These are phyloP conservation scores for Sorghum bicolor DNA, from an alignment of 176 grass and related monocot genomes.

Conservation along the genomic window DNA sequence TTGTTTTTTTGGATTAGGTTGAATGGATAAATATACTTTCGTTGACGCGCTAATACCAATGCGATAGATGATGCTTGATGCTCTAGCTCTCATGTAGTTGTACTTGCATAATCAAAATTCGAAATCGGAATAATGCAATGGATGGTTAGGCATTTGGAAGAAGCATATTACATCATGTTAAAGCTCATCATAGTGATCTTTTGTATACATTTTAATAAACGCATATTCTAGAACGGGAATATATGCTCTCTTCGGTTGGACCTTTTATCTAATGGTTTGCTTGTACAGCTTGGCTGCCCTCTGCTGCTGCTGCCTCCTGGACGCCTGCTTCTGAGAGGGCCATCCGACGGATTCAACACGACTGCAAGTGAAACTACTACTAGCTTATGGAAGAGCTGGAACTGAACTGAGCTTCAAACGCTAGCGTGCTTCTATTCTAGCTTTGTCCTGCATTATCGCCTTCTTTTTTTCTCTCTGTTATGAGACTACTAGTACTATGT, in stretches of 20 bases:
- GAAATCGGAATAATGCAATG: background rate
- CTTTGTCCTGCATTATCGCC: background rate
- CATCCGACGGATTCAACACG: background rate
- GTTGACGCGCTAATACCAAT: background rate
- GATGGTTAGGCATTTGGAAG: background rate
- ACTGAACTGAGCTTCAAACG: background rate
- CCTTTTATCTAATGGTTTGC: background rate
- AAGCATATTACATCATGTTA: background rate
- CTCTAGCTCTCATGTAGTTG: background rate
- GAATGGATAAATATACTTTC: background rate
- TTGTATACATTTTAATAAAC: background rate
- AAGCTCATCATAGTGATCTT: background rate
- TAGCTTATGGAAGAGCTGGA: background rate
- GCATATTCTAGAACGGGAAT: background rate
- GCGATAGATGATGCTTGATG: slow-evolving; percentile 6
- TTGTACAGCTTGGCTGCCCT: slow-evolving; percentile 54
- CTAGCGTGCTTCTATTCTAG: background rate
- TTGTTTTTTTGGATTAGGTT: background rate
- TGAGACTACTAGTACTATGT: slow-evolving; percentile 14
- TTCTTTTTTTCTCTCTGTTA: background rate
- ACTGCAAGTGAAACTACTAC: background rate
- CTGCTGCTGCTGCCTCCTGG: slow-evolving; percentile 58
- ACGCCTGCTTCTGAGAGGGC: slow-evolving; percentile 47
- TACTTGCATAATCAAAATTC: background rate
- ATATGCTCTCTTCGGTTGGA: background rate